A percentile compares a stretch with the other conserved stretches of the same genome.
These are phyloP conservation scores for Pleurotus eryngii DNA, from an alignment of 768 basidiomycete species.

Conservation along the genomic window DNA sequence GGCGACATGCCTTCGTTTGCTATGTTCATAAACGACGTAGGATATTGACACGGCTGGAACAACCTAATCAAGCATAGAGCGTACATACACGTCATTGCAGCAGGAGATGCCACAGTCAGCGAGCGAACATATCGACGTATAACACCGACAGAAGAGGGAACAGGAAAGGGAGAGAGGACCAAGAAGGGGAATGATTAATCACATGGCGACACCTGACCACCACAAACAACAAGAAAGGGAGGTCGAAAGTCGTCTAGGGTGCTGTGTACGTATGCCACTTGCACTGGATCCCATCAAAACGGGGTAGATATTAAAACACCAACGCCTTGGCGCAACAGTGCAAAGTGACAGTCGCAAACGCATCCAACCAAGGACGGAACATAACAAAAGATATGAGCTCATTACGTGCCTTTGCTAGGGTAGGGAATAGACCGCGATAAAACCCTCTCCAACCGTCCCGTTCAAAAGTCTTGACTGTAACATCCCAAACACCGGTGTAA, in stretches of 20 bases:
- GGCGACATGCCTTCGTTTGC: slow-evolving; percentile 65
- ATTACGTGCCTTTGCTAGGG: slow-evolving; percentile 75
- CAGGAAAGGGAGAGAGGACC: no score
- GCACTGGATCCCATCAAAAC: no score
- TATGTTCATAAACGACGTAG: slow-evolving; percentile 90
- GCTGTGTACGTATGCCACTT: no score
- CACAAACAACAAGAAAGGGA: background rate
- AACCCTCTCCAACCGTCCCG: slow-evolving; percentile 92
- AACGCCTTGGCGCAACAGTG: no score
- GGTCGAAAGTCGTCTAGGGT: background rate
- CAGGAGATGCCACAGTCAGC: background rate
- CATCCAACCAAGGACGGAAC: no score
- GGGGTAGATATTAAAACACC: no score
- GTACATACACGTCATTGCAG: no score
- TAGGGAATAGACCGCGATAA: slow-evolving; percentile 90
- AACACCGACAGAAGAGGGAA: background rate
- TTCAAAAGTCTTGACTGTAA: slow-evolving; percentile 72
- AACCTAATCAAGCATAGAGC: slow-evolving; percentile 47
- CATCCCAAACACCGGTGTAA: slow-evolving; percentile 88
- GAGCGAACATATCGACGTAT: background rate
- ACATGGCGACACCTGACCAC: background rate
- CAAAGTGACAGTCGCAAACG: no score
- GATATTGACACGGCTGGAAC: slow-evolving; percentile 96
- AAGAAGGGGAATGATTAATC: no score
- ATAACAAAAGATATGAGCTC: background rate